Evolutionary conservation across 2,329 filamentous ascomycete genomes (phyloP).

Genomic region (Chaetomium sp.): DNA sequence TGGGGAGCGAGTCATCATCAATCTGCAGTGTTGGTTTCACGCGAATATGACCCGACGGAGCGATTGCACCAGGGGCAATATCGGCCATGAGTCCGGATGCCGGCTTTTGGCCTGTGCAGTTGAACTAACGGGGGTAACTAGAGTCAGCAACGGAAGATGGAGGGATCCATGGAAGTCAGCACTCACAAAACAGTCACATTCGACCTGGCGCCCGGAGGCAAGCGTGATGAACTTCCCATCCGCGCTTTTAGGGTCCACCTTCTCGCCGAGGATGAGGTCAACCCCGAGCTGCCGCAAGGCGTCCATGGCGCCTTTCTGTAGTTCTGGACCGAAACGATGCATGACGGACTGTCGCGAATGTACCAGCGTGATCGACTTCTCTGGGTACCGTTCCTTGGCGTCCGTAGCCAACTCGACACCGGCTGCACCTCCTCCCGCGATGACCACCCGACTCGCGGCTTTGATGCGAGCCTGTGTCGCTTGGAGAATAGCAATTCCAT

Average conservation of each 20-base stretch:
- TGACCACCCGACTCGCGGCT: slow-evolving; percentile 38
- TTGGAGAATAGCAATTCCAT: slow-evolving; percentile 38
- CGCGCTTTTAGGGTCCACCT: slow-evolving; percentile 34
- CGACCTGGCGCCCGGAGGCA: slow-evolving; percentile 37
- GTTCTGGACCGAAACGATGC: slow-evolving; percentile 42
- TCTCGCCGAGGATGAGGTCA: slow-evolving; percentile 45
- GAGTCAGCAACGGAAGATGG: neutral
- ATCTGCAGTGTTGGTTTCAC: slow-evolving; percentile 54
- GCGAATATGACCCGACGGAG: slow-evolving; percentile 42
- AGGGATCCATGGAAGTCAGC: neutral
- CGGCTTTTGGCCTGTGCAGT: slow-evolving; percentile 54
- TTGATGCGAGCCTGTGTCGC: slow-evolving; percentile 42
- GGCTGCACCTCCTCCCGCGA: slow-evolving; percentile 54
- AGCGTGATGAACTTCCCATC: slow-evolving; percentile 37
- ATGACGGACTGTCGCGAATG: slow-evolving; percentile 50
- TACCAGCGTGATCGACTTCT: slow-evolving; percentile 50
- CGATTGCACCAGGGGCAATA: slow-evolving; percentile 39
- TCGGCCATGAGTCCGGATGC: slow-evolving; percentile 43
- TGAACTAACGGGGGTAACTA: slow-evolving; percentile 36
- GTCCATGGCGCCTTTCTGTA: slow-evolving; percentile 38
- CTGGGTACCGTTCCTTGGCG: slow-evolving; percentile 48
- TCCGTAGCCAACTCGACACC: slow-evolving; percentile 57
- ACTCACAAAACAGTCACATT: slow-evolving; percentile 46
- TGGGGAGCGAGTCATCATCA: slow-evolving; percentile 37
- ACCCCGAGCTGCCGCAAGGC: slow-evolving; percentile 42